A percentile compares a stretch with the other conserved stretches of the same genome.
Evolutionary conservation across 305 asterid genomes (phyloP).

Genomic region (Plantago lanceolata): DNA sequence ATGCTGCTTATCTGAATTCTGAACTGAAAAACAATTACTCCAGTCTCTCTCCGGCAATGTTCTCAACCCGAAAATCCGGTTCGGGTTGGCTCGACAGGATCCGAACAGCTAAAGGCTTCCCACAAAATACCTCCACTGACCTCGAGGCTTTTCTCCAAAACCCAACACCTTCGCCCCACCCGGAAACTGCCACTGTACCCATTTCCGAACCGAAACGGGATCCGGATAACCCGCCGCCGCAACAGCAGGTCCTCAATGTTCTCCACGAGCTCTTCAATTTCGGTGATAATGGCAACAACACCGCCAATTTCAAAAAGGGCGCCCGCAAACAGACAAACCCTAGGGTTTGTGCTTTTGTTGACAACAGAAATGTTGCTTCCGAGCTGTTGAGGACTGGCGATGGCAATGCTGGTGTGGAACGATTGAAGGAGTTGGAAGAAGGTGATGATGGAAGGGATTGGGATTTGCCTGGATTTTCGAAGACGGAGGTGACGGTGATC

Average conservation of each 20-base stretch:
- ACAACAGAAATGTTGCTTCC: conserved; percentile 24
- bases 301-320: conserved; percentile 33
- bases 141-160: conserved; percentile 54
- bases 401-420: conserved; percentile 40
- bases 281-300: conserved; percentile 40
- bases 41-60: no score
- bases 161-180: conserved; percentile 26
- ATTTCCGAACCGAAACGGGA: conserved; percentile 24
- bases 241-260: conserved; percentile 28
- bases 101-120: conserved; percentile 71
- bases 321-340: conserved; percentile 74
- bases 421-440: conserved; percentile 28
- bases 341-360: conserved; percentile 40
- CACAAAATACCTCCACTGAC: conserved; percentile 36
- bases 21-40: no score
- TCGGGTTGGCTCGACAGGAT: conserved; percentile 74
- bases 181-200: conserved; percentile 21
- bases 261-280: conserved; percentile 70
- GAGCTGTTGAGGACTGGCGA: conserved; percentile 35
- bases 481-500: conserved; percentile 74
- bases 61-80: conserved; percentile 36
- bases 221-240: conserved; percentile 27
- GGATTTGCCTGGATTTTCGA: conserved; percentile 58
- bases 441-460: conserved; percentile 34
- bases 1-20: no score